Conservation (phyloP, 1,139 yeast species). For the Magnusiomyces suaveolens region DNA sequence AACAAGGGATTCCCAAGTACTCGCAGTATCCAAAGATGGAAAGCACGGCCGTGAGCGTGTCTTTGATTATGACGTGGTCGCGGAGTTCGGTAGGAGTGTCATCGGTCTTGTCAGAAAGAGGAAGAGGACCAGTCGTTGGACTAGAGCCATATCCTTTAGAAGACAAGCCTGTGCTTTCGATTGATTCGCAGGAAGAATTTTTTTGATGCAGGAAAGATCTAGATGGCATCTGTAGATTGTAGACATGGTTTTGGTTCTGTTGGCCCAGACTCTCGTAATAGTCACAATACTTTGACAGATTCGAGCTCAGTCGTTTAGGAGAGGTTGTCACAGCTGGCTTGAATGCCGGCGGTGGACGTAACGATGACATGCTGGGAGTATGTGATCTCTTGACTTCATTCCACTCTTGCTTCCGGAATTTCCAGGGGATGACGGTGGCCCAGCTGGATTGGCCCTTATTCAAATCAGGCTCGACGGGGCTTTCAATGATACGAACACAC, state of each 20-base stretch:
- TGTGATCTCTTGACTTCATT: background rate
- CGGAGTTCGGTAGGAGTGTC: background rate
- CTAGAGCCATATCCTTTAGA: too few relatives aligned
- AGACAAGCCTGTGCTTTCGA: too few relatives aligned
- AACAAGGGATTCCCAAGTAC: conserved; percentile 2
- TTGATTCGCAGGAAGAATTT: background rate
- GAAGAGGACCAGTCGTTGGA: too few relatives aligned
- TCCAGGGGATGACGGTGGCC: conserved; percentile 3
- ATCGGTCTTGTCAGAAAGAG: too few relatives aligned
- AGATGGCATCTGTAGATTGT: background rate
- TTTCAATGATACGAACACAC: background rate
- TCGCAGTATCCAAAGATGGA: conserved; percentile 2
- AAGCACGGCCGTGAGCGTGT: background rate
- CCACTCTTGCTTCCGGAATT: background rate
- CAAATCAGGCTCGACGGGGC: background rate
- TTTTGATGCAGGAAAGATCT: background rate
- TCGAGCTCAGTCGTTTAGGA: background rate
- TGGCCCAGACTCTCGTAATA: background rate
- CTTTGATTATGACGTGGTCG: conserved; percentile 1
- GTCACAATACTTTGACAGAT: background rate
- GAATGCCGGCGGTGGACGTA: background rate
- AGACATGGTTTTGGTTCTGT: background rate
- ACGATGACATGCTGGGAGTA: background rate
- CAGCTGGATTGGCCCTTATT: background rate
- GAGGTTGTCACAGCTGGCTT: too few relatives aligned